Base-by-base conservation (phyloP, 2,329 filamentous ascomycete genomes). In the Fusarium sp. region DNA sequence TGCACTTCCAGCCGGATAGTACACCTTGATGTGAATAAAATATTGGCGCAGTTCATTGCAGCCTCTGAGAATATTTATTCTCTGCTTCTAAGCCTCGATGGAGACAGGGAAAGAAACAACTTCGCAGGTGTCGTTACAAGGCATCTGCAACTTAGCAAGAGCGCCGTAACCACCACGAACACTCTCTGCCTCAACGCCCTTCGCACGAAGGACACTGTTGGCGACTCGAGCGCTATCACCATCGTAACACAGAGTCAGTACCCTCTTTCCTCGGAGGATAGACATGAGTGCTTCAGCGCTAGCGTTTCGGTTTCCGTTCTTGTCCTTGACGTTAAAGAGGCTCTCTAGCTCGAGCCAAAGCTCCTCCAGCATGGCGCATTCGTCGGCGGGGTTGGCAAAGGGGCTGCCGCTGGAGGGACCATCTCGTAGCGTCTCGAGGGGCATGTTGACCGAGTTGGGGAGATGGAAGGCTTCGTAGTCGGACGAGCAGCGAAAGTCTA, bases 201-300 rank as follows among this genome's bases (percentile, higher is more conserved):
- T 84, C 1, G 83, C 83, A 30, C 84, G 79, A 54, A 87, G 74
- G 5, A 87, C 80, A 56, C 84, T 86, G 24, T 83, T 83, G n/a
- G 84, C 85, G 13, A 87, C 81, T 6, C 85, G 77, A 7, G 85
- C 79, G 19, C 83, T 84, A 52, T 87, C 84, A 4, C 86, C 86
- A 50, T 85, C 77, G 53, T 87, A 86, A 67, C 84, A 87, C 13
- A 86, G 68, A 13, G 85, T 75, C 20, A 87, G 68, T 11, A 85
- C 76, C 26, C 78, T 79, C 50, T 79, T 79, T 8, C 74, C 76
- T 20, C 71, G 67, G 11, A 82, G 68, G 3, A 76, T 67, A 3
- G 69, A 67, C 57, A 76, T 66, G 19, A 78, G 51, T 20, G 68
- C 67, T 45, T 74, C 73, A 1, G 75, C 75, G 5, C 71, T 73